Evolutionary conservation across 73 alveolate species (phyloP).

Genomic region (Tetrahymena borealis): DNA sequence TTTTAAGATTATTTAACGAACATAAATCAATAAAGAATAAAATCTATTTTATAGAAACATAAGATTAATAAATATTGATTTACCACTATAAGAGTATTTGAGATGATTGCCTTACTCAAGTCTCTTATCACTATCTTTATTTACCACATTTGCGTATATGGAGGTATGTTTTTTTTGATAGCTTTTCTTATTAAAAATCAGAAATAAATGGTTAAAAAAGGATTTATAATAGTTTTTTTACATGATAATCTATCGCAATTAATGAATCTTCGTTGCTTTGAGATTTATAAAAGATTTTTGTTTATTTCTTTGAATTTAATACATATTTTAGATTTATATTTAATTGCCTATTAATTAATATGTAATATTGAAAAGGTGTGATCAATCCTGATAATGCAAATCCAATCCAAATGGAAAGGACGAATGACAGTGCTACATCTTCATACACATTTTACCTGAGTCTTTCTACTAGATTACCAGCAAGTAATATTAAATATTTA

Average conservation of each 20-base stretch:
- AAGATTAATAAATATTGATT: neutral
- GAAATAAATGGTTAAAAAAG: too few species aligned
- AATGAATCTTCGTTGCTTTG: too few species aligned
- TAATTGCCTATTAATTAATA: too few species aligned
- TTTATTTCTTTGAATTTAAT: too few species aligned
- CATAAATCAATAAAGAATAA: too few species aligned
- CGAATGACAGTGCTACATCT: conserved; percentile 22
- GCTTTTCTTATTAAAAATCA: too few species aligned
- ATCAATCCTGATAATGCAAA: conserved; percentile 30
- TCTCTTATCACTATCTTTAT: neutral
- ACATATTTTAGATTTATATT: too few species aligned
- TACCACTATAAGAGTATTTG: neutral
- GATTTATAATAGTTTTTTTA: too few species aligned
- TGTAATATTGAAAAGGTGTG: neutral
- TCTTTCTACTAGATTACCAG: conserved; percentile 14
- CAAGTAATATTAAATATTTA: conserved; percentile 5
- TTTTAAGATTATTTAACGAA: too few species aligned
- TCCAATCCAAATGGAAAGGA: conserved; percentile 27
- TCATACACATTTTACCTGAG: conserved; percentile 17
- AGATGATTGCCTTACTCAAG: neutral
- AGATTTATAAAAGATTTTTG: too few species aligned
- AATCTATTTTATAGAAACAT: neutral
- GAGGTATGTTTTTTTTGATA: too few species aligned
- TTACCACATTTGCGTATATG: neutral
- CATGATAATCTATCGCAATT: too few species aligned